Percentiles rank a stretch among this genome's conserved stretches.
These are phyloP conservation scores for Irpex sp. DNA, from an alignment of 1,284 basidiomycete species.

Conservation along the genomic window DNA sequence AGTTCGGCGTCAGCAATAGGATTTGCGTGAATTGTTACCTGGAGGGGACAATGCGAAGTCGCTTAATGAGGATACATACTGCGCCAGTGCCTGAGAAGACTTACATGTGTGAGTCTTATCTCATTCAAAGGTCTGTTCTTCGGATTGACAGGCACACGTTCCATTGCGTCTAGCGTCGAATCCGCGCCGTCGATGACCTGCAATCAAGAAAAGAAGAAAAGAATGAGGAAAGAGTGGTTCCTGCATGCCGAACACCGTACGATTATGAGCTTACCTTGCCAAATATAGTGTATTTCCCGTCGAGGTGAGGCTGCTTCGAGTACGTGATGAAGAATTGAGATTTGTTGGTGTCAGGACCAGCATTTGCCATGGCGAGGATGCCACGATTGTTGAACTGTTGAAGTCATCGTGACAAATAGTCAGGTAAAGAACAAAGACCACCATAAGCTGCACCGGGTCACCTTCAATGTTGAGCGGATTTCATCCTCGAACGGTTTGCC, in stretches of 20 bases:
- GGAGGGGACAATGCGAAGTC: conserved; percentile 1
- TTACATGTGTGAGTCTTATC: conserved; percentile 76
- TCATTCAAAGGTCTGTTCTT: conserved; percentile 89
- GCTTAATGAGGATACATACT: too few species aligned
- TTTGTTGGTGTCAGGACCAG: conserved; percentile 91
- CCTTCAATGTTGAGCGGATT: conserved; percentile 88
- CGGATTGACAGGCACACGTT: conserved; percentile 84
- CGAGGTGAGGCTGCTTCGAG: conserved; percentile 86
- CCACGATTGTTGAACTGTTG: conserved; percentile 88
- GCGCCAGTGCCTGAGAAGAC: conserved; percentile 20
- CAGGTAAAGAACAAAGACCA: not conserved
- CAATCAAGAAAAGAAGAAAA: not conserved
- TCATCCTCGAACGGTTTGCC: conserved; percentile 88
- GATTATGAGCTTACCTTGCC: conserved; percentile 45
- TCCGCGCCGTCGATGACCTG: conserved; percentile 91
- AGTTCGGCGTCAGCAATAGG: conserved; percentile 79
- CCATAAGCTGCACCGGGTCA: conserved; percentile 28
- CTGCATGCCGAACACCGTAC: not conserved
- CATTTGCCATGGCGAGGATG: conserved; percentile 96
- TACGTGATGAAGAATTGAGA: conserved; percentile 96
- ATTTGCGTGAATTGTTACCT: conserved; percentile 95
- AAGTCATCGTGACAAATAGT: not conserved
- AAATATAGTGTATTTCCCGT: conserved; percentile 93
- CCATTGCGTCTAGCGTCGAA: conserved; percentile 86
- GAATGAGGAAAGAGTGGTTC: not conserved